Evolutionary conservation across 176 grass and related monocot genomes (phyloP).

Genomic region (Juncus effusus): DNA sequence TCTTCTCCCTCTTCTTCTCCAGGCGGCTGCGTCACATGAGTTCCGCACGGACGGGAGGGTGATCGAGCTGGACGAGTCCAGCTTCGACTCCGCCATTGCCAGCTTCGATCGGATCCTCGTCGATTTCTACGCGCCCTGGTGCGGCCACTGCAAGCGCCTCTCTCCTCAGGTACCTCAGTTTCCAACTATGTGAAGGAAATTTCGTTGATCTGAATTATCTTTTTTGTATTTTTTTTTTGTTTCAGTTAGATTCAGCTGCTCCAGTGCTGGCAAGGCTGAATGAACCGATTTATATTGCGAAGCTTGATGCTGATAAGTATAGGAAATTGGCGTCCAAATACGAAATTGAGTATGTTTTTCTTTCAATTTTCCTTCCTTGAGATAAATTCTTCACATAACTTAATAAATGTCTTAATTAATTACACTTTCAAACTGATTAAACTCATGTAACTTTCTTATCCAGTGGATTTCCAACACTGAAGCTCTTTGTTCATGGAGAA

Average conservation of each 20-base stretch:
- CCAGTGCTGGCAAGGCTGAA: constrained; percentile 42
- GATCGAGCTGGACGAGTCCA: constrained; percentile 75
- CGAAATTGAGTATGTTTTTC: constrained; percentile 59
- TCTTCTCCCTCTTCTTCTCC: constrained; percentile 15
- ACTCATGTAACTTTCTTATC: constrained; percentile 26
- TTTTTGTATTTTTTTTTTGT: neutral
- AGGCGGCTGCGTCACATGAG: constrained; percentile 17
- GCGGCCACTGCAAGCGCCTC: constrained; percentile 93
- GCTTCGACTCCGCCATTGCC: constrained; percentile 57
- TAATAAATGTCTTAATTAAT: neutral
- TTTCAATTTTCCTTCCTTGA: neutral
- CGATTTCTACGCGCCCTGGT: constrained; percentile 96
- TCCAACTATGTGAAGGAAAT: neutral
- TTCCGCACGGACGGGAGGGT: constrained; percentile 65
- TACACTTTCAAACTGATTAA: neutral
- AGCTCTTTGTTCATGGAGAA: constrained; percentile 73
- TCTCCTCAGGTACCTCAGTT: constrained; percentile 59
- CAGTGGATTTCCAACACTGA: constrained; percentile 85
- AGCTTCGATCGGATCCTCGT: constrained; percentile 63
- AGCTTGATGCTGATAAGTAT: constrained; percentile 87
- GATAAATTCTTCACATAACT: neutral
- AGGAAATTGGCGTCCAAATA: constrained; percentile 72
- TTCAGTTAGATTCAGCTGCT: constrained; percentile 86
- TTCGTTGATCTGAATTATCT: constrained; percentile 7
- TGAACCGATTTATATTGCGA: constrained; percentile 55